Base-by-base conservation (phyloP, 1,284 basidiomycete genomes). In the Ustilago esculenta region DNA sequence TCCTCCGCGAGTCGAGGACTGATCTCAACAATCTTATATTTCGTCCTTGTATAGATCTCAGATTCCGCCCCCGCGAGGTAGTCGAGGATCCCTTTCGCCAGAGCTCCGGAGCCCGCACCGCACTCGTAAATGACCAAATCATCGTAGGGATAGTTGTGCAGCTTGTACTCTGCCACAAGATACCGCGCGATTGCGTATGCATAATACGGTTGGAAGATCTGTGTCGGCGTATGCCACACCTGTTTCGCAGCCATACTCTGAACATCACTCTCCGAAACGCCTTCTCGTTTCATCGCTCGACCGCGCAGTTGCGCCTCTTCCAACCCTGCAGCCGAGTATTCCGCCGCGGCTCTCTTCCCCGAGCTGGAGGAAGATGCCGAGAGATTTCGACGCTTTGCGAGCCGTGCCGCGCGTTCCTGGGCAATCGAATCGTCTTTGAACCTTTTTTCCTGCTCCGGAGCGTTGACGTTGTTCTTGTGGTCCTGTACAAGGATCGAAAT, bases 161-260 rank as follows among this genome's bases (percentile, higher is more conserved):
- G 86, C 78, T 96, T 88, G 84, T 98, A 97, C 78, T 95, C 91
- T 0, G 90, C 89, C 20, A 93, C 88, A 20, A 98, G 86, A 76
- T 92, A 96, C 49, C 89, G 88, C 4, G 91, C 92, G 45, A 98
- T 88, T 27, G 94, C 90, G 74, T 90, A 89, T 29, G 93, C 95
- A 79, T 95, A 99, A 86, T 90, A 92, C 10, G 96, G 96, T 92
- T 95, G 93, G 86, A 98, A 98, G 34, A 99, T 84, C 82, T 98
- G 95, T 2, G 94, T 97, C 0, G 96, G 96, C 0, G 96, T 99
- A 84, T 99, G 96, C 96, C 96, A 99, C 50, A 98, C 86, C 82
- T 99, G 96, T 75, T 88, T 87, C 5, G 93, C 93, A 0, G 76
- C 77, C 80, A 80, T 80, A 2, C 59, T 46, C 30, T 75, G 63